Conservation (phyloP, 2,329 filamentous ascomycete genomes). For the Trichoderma pleuroti region DNA sequence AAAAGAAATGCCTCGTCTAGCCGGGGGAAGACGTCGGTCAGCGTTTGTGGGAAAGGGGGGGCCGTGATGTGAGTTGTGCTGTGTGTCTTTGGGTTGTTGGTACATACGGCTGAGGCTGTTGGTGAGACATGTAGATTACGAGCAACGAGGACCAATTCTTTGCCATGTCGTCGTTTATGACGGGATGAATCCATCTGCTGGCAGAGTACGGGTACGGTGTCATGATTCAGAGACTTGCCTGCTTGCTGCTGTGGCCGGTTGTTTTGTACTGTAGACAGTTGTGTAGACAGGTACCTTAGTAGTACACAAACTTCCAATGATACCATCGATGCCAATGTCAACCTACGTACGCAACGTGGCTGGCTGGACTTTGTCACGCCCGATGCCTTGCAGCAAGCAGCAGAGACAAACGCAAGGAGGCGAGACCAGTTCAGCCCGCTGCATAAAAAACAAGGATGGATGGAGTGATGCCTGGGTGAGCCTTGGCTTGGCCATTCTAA, state of each 20-base stretch:
- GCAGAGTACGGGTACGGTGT: neutral
- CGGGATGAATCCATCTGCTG: neutral
- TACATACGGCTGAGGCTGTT: neutral
- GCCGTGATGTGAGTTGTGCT: neutral
- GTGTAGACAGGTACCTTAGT: no score
- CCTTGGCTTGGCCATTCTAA: no score
- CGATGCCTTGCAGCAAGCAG: neutral
- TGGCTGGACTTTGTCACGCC: neutral
- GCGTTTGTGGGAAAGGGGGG: neutral
- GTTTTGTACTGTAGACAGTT: no score
- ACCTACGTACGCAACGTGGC: neutral
- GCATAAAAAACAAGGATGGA: neutral
- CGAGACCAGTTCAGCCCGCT: neutral
- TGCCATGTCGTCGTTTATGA: neutral
- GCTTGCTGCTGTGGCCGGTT: neutral
- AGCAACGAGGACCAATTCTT: neutral
- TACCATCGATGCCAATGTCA: neutral
- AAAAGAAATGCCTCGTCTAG: conserved; percentile 1
- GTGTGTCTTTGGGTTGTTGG: neutral
- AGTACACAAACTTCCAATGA: neutral
- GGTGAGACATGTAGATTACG: neutral
- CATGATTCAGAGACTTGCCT: neutral
- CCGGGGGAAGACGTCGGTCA: conserved; percentile 1
- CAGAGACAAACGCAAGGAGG: neutral
- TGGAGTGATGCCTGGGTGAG: neutral